These are phyloP conservation scores for Leccinum obscurum DNA, from an alignment of 768 basidiomycete genomes.

Conservation along the genomic window DNA sequence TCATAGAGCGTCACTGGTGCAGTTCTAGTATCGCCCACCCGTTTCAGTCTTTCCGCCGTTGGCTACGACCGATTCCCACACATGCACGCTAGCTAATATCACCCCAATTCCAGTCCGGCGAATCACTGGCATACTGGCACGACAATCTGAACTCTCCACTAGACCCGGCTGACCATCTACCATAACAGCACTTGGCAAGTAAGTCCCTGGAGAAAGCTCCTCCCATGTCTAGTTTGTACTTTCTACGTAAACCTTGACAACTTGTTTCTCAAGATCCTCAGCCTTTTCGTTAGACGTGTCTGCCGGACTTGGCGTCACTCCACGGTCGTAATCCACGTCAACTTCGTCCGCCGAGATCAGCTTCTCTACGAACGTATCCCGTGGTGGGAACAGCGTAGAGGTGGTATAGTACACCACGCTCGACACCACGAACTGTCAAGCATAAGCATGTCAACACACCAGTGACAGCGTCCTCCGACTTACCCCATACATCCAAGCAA, in stretches of 20 bases:
- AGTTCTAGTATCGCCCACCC: no score
- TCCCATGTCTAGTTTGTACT: not conserved
- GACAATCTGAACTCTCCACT: no score
- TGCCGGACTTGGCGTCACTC: not conserved
- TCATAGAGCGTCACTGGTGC: no score
- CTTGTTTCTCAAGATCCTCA: slow-evolving; percentile 9
- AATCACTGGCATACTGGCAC: no score
- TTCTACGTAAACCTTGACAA: not conserved
- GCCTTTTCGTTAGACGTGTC: not conserved
- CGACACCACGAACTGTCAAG: slow-evolving; percentile 27
- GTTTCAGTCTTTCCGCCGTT: no score
- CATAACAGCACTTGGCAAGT: not conserved
- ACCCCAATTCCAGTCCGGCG: no score
- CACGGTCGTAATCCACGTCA: not conserved
- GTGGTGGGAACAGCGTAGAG: slow-evolving; percentile 32
- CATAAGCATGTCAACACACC: not conserved
- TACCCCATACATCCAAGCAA: slow-evolving; percentile 80
- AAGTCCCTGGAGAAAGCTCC: no score
- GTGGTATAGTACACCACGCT: slow-evolving; percentile 32
- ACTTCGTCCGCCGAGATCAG: slow-evolving; percentile 31
- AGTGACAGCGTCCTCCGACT: slow-evolving; percentile 23
- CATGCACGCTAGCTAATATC: no score
- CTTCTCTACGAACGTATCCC: slow-evolving; percentile 27
- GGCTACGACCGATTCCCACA: no score
- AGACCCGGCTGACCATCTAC: no score